A percentile compares a stretch with the other conserved stretches of the same genome.
These are phyloP conservation scores for Pachysandra terminalis DNA, from an alignment of 164 flowering plant genomes.

Conservation along the genomic window DNA sequence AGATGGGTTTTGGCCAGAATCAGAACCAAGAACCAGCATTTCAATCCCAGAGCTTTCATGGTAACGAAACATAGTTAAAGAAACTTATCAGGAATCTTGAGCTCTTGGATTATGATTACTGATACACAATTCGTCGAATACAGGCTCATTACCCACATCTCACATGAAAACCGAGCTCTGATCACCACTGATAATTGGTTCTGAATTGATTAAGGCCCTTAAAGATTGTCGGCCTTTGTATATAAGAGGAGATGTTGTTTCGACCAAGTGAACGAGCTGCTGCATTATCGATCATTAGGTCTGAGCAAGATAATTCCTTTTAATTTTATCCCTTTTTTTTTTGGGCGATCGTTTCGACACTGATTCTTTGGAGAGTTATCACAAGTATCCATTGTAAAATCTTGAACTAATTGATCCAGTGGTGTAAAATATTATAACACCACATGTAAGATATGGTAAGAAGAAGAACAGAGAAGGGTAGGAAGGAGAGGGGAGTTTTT, in stretches of 20 bases:
- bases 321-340: constrained; percentile 13
- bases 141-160: constrained; percentile 51
- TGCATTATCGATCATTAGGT: constrained; percentile 12
- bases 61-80: constrained; percentile 19
- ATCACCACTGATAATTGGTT: constrained; percentile 18
- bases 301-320: constrained; percentile 11
- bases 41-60: constrained; percentile 26
- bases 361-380: constrained; percentile 39
- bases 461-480: constrained; percentile 2
- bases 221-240: constrained; percentile 41
- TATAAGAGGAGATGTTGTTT: constrained; percentile 28
- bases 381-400: constrained; percentile 32
- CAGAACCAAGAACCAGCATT: constrained; percentile 29
- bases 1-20: constrained; percentile 80
- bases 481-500: constrained; percentile 2
- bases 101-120: neutral
- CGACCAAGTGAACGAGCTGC: constrained; percentile 13
- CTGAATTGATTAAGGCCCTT: constrained; percentile 23
- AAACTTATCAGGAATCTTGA: neutral
- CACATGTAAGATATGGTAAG: constrained; percentile 32
- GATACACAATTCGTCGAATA: constrained; percentile 12
- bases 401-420: constrained; percentile 35
- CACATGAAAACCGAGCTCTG: constrained; percentile 72
- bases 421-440: constrained; percentile 23
- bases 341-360: constrained; percentile 23